phyloP scores from a whole-genome alignment of 2,329 filamentous ascomycete genomes.

The Clarireedia hainanense region DNA sequence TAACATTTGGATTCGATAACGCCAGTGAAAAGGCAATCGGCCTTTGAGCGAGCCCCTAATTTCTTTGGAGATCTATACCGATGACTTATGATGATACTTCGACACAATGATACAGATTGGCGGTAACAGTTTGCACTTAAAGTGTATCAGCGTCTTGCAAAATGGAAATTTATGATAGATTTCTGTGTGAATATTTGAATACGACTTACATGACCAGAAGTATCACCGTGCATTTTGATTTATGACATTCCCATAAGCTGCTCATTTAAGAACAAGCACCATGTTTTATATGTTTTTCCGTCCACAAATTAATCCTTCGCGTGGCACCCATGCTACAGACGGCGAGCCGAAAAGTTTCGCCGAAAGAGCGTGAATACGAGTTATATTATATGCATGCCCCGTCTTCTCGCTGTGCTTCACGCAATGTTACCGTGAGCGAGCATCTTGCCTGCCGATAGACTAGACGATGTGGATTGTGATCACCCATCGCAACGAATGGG shows the following conservation, averaged over 20 bases:
- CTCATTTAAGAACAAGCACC: not conserved
- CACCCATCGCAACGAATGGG: not conserved
- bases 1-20: conserved; percentile 30
- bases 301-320: not conserved
- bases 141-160: conserved; percentile 3
- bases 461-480: not conserved
- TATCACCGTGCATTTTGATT: not conserved
- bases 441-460: not conserved
- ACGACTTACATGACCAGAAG: not conserved
- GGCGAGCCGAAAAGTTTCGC: not conserved
- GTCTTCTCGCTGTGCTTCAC: not conserved
- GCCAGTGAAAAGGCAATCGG: conserved; percentile 28
- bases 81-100: conserved; percentile 13
- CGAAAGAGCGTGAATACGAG: not conserved
- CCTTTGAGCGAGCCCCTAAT: conserved; percentile 24
- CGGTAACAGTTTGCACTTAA: conserved; percentile 3
- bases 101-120: conserved; percentile 7
- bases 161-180: conserved; percentile 1
- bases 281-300: conserved; percentile 1
- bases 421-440: conserved; percentile 1
- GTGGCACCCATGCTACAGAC: not conserved
- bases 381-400: not conserved
- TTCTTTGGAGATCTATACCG: conserved; percentile 20
- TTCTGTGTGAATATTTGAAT: not conserved
- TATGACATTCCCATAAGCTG: not conserved